Base-by-base conservation (phyloP, 164 flowering plant genomes). In the Warburgia ugandensis region DNA sequence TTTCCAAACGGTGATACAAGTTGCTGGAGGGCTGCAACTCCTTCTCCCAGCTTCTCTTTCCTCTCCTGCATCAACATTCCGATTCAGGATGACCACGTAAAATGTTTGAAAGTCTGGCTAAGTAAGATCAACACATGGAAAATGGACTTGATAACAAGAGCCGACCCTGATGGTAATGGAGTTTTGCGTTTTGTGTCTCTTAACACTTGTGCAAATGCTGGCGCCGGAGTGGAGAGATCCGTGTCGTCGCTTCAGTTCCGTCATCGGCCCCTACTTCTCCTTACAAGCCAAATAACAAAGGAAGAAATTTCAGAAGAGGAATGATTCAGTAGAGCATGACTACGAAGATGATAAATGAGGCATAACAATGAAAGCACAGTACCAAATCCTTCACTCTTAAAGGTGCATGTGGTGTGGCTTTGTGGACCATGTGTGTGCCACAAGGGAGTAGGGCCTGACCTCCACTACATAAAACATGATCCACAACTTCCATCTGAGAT, bases 1-100 rank as follows among this genome's bases (percentile, higher is more conserved):
- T 86, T 90, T 17, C 95, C 97, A 65, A 62, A 90, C 7, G 97
- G 97, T 19, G 97, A 90, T 63, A 90, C 95, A 30, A 90, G 88
- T 66, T 80, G 86, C 35, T 90, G 97, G 53, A 90, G 68, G 28
- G 95, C 76, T 11, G 72, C 61, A 45, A 90, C 73, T 29, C 71
- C 64, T 57, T 86, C 88, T 9, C 95, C 81, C 40, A 90, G 20
- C 71, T 78, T 86, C 57, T 83, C 97, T 60, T 89, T 85, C 71
- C 77, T 78, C 46, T 83, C 90, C 97, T 86, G 68, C 36, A 38
- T 3, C 16, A 44, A 30, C 31, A 30, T 33, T 5, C n/a, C 16
- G 2, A 16, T 6, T 32, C 29, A 33, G 5, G 17, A 7, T 14
- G 29, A 13, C 14, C 13, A 32, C 26, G 14, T 4, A 32, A 13